Base-by-base conservation (phyloP, 495 filamentous ascomycete genomes). In the Letharia columbiana region DNA sequence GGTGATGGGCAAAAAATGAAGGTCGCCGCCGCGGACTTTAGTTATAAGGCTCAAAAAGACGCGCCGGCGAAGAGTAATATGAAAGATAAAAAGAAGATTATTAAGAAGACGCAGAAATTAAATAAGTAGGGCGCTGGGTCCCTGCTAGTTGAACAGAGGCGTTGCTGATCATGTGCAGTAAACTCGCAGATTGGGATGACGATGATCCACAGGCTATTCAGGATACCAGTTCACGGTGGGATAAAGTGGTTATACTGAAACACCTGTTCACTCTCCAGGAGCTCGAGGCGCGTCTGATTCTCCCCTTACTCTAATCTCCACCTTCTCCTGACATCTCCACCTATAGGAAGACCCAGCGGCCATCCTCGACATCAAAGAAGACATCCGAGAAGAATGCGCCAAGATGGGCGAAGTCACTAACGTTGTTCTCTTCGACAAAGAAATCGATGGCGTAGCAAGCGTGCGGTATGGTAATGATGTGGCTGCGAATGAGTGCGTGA, bases 211-310 rank as follows among this genome's bases (percentile, higher is more conserved):
- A 79, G 18, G 71, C 74, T 1, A 66, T 83, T 5, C 77, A 81
- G 18, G 83, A 86, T 5, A 84, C 83, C 10, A 83, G 71, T 63
- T 83, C 83, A 57, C 83, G 83, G 68, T 87, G 83, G 69, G 90
- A 91, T 68, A 92, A 91, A 71, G 78, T 90, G 4, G 92, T 97
- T 23, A 87, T 98, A 63, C 76, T 99, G 64, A 90, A 91, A 71
- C 89, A 96, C 74, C 95, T 96, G 91, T 99, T 99, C 75, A 96
- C 91, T 13, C 80, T 95, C 39, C 71, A 87, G 42, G 91, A 96
- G 76, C 79, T 99, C 58, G 84, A 86, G 71, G 85, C 86, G 72
- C 9, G 77, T 60, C 20, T 11, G 59, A 44, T 41, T 23, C 54
- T n/a, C n/a, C 60, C 17, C 15, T 40, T 31, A 9, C 10, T 28